These are phyloP conservation scores for Cylindrodendrum hubeiense DNA, from an alignment of 2,329 filamentous ascomycete species.

Conservation along the genomic window DNA sequence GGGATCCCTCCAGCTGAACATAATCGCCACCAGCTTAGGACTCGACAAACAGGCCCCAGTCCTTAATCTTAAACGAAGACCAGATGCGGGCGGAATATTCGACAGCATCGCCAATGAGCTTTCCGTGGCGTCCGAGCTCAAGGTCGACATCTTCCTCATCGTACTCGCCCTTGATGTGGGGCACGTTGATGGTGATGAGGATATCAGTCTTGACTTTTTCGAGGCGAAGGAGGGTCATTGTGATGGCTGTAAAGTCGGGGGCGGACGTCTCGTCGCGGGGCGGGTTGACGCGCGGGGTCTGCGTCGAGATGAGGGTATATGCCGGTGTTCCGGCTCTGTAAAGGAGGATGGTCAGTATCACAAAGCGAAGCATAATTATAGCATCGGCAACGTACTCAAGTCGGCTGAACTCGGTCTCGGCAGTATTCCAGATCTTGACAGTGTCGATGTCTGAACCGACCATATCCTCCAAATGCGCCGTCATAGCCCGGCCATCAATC, in stretches of 20 bases:
- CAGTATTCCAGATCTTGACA: slow-evolving; percentile 76
- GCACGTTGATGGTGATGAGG: slow-evolving; percentile 88
- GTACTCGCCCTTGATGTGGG: slow-evolving; percentile 82
- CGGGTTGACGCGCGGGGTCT: slow-evolving; percentile 58
- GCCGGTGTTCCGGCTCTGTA: slow-evolving; percentile 63
- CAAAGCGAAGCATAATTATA: background rate
- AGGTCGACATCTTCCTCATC: slow-evolving; percentile 78
- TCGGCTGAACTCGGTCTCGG: slow-evolving; percentile 68
- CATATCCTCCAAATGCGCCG: slow-evolving; percentile 77
- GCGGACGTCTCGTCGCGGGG: slow-evolving; percentile 52
- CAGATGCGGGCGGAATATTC: slow-evolving; percentile 78
- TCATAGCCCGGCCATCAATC: slow-evolving; percentile 77
- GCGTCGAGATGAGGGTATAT: slow-evolving; percentile 78
- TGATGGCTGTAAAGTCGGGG: slow-evolving; percentile 78
- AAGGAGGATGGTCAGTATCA: slow-evolving; percentile 35
- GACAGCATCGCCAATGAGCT: slow-evolving; percentile 75
- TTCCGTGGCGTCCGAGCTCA: slow-evolving; percentile 73
- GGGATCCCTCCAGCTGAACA: background rate
- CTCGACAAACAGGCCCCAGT: slow-evolving; percentile 79
- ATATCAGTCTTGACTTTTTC: slow-evolving; percentile 83
- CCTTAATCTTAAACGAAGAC: slow-evolving; percentile 80
- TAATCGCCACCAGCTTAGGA: slow-evolving; percentile 24
- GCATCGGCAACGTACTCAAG: slow-evolving; percentile 66
- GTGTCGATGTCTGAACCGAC: slow-evolving; percentile 73
- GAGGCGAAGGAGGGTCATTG: slow-evolving; percentile 82